phyloP scores from a whole-genome alignment of 148 eudicot genomes.

The Rhododendron kiyosumense region DNA sequence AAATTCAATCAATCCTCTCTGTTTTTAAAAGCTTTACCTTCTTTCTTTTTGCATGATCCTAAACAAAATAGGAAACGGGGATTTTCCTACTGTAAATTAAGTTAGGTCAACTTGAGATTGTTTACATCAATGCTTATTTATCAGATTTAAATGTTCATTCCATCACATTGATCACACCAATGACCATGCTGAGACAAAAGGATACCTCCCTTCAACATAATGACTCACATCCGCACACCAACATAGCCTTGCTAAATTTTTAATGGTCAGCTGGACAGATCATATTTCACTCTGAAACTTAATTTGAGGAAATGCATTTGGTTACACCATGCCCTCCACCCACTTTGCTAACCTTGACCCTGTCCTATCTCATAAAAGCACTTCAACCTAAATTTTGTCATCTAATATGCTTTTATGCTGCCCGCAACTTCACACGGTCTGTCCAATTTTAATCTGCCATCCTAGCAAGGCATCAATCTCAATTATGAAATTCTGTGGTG shows the following conservation, averaged over 20 bases:
- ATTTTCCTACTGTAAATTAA: background rate
- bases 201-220: background rate
- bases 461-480: background rate
- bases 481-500: background rate
- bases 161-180: background rate
- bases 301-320: background rate
- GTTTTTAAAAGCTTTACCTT: background rate
- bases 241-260: background rate
- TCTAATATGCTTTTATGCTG: background rate
- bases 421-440: background rate
- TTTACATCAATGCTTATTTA: background rate
- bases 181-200: background rate
- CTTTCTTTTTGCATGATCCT: background rate
- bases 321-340: background rate
- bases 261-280: background rate
- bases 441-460: background rate
- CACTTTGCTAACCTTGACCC: background rate
- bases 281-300: background rate
- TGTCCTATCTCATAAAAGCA: background rate
- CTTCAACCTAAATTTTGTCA: background rate
- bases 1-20: background rate
- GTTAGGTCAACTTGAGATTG: background rate
- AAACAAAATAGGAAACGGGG: background rate
- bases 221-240: background rate
- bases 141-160: background rate